Evolutionary conservation across 2,329 filamentous ascomycete species (phyloP), one percentile per base, ranked within the genome.

Genomic region (Aspergillus clavatus): DNA sequence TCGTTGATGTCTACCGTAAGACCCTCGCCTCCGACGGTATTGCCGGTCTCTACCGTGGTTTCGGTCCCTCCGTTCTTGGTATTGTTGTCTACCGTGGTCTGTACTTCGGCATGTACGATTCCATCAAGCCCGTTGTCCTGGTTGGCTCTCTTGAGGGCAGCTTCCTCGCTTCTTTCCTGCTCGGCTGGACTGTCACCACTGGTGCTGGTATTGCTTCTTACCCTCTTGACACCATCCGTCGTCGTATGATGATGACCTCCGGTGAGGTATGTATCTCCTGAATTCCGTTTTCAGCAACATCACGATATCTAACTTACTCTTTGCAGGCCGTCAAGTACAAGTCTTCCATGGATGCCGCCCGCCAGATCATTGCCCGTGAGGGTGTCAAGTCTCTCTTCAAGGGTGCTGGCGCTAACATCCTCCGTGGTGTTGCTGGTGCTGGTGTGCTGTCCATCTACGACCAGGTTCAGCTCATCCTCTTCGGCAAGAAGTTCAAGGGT

Each of bases 81-180:
- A 98, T 98, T 77, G 77, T 98, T 69, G 93, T 98, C 80, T 98
- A 98, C 89, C 93, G 93, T 89, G 93, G 93, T 96, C 89, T 98
- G 68, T 98, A 98, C 90, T 98, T 98, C 87, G 93, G 93, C 74
- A 87, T 98, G 87, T 98, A 98, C 89, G 93, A 98, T 81, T 98
- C 93, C 66, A 85, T 98, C 83, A 98, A 98, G 89, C 93, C 93
- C 66, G 88, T 97, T 71, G 75, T 97, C 77, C 89, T 98, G 61
- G 83, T 86, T 73, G 93, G 93, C 73, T 56, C 72, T 74, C 89
- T 98, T 67, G 83, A 89, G 79, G 90, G 90, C 80, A 96, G 91
- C 88, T 98, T 98, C 90, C 80, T 98, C 70, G 93, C 93, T 75
- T 98, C 93, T 63, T 98, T 98, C 89, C 71, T 82, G 72, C 93